phyloP scores from a whole-genome alignment of 148 eudicot species.

The Fagopyrum esculentum region DNA sequence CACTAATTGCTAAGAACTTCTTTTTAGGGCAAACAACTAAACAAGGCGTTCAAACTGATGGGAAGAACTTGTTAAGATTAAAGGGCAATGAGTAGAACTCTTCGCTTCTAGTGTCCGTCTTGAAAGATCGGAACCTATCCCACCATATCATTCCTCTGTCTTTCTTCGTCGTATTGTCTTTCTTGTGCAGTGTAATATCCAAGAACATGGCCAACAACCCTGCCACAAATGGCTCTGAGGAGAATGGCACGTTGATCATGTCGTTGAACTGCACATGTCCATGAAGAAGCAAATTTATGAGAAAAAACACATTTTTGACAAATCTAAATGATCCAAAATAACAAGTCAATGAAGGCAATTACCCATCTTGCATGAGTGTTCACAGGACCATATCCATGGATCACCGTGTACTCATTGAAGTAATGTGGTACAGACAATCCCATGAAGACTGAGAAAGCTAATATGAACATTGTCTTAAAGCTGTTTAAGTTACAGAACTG shows the following conservation, averaged over 20 bases:
- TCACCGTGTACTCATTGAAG: constrained; percentile 62
- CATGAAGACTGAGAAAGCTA: constrained; percentile 80
- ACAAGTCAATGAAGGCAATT: constrained; percentile 9
- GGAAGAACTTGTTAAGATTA: constrained; percentile 94
- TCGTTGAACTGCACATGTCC: constrained; percentile 65
- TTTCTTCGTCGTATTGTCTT: constrained; percentile 51
- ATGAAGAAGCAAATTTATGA: constrained; percentile 1
- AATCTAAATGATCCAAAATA: not conserved
- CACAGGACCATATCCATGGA: constrained; percentile 60
- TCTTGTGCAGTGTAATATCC: constrained; percentile 47
- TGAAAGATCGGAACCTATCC: constrained; percentile 71
- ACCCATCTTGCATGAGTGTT: constrained; percentile 92
- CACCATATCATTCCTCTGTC: constrained; percentile 87
- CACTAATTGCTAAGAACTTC: not conserved
- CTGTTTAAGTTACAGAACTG: constrained; percentile 94
- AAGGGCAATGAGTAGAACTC: constrained; percentile 85
- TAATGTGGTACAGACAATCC: constrained; percentile 85
- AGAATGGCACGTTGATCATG: constrained; percentile 86
- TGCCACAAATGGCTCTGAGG: constrained; percentile 84
- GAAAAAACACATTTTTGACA: not conserved
- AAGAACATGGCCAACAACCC: constrained; percentile 62
- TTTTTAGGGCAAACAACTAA: not conserved
- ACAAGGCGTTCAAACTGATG: constrained; percentile 44
- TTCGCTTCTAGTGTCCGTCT: constrained; percentile 77
- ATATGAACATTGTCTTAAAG: constrained; percentile 67